Conservation (phyloP, 306 rosid genomes). For the Astragalus membranaceus region DNA sequence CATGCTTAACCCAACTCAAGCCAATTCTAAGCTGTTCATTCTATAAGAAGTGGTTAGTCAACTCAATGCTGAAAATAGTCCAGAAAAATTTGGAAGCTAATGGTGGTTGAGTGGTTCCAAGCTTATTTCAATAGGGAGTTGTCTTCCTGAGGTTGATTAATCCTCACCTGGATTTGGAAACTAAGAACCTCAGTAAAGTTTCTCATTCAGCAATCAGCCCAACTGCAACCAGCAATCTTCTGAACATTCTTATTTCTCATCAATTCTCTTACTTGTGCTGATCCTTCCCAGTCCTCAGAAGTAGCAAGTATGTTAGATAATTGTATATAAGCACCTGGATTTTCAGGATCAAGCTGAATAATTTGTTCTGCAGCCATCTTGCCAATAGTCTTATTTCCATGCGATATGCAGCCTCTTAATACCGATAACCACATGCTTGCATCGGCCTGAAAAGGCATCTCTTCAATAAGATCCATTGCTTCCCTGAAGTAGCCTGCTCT, state of each 20-base stretch:
- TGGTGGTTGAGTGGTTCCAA: background rate
- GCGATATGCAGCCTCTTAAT: conserved; percentile 61
- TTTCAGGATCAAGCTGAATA: conserved; percentile 53
- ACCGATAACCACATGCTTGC: conserved; percentile 63
- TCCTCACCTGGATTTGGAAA: background rate
- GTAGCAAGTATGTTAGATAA: conserved; percentile 63
- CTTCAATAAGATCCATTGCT: conserved; percentile 47
- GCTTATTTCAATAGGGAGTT: background rate
- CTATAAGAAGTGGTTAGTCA: background rate
- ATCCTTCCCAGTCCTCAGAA: conserved; percentile 70
- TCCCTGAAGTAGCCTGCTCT: conserved; percentile 60
- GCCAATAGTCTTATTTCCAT: conserved; percentile 48
- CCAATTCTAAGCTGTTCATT: background rate
- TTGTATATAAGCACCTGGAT: conserved; percentile 64
- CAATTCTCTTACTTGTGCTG: conserved; percentile 46
- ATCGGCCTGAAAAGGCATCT: conserved; percentile 62
- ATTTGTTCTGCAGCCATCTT: conserved; percentile 51
- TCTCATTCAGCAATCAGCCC: conserved; percentile 47
- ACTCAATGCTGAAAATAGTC: background rate
- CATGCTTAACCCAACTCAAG: background rate
- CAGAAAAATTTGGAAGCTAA: background rate
- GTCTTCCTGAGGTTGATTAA: background rate
- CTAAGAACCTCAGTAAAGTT: background rate
- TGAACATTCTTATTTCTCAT: conserved; percentile 47
- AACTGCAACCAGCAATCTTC: conserved; percentile 60